These are phyloP conservation scores for Brassica nigra DNA, from an alignment of 345 rosid species.

Conservation along the genomic window DNA sequence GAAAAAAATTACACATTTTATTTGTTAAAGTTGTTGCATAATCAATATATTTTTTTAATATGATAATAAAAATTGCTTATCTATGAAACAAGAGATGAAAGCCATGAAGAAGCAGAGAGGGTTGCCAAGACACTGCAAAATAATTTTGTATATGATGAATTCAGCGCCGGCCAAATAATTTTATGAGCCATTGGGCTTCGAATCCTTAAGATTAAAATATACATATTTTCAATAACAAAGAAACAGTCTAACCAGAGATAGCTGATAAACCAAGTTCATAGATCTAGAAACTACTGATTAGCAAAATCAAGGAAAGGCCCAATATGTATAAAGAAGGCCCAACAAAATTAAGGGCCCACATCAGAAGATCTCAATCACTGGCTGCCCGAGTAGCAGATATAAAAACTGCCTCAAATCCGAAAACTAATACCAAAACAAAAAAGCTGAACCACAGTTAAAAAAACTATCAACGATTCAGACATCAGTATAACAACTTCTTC, in stretches of 20 bases:
- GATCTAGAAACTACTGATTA: background rate
- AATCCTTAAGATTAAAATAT: background rate
- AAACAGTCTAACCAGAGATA: background rate
- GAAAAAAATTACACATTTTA: too few relatives aligned
- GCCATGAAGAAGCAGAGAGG: background rate
- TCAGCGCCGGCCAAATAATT: too few relatives aligned
- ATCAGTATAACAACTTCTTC: conserved; percentile 1
- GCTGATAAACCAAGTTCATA: background rate
- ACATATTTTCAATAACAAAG: background rate
- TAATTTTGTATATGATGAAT: background rate
- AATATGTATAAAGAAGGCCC: background rate
- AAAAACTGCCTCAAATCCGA: background rate
- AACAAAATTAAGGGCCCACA: background rate
- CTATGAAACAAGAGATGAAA: background rate
- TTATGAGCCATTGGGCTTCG: too few relatives aligned
- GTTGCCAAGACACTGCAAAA: background rate
- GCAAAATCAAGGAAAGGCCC: background rate
- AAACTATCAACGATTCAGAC: conserved; percentile 11
- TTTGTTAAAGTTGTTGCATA: too few relatives aligned
- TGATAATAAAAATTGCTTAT: background rate
- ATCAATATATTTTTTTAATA: too few relatives aligned
- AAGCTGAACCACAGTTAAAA: background rate
- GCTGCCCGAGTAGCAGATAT: background rate
- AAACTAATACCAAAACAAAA: background rate
- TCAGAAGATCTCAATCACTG: background rate